Evolutionary conservation across 2,329 filamentous ascomycete genomes (phyloP), one percentile per base, ranked within the genome.

Genomic region (Rachicladosporium sp.): DNA sequence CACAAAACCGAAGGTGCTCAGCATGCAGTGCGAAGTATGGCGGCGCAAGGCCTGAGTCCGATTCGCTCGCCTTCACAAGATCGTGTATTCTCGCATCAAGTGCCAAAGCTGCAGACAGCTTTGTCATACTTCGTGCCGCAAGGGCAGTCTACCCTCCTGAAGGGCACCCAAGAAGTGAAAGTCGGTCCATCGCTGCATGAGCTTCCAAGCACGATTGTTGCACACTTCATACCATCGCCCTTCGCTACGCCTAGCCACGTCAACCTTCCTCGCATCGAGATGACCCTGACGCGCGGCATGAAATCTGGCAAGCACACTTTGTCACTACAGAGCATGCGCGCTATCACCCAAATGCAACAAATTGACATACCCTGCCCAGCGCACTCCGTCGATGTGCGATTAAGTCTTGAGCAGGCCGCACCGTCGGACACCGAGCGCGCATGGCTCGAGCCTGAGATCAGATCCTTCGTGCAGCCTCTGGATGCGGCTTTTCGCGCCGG

Each of bases 351-450:
- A 12, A 31, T 36, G 10, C 11, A 33, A 11, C 30, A 12, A 11
- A 10, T 41, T 8, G 35, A 40, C 15, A 29, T 52, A 8, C 39
- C 47, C 8, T 35, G 53, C 8, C 52, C 51, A 19, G 36, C 39
- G 8, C 32, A 48, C 6, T 30, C 47, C 6, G 41, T 44, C 8
- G 54, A 57, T 35, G n/a, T 56, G 10, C 31, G 35, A 2, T 51
- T 56, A 32, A 35, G 35, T 7, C 40, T 46, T n/a, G 21, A 40
- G 11, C 11, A 34, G 5, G 6, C 32, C 12, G n/a, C 52, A 21
- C 11, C 40, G 9, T 45, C 42, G 5, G 29, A 36, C 4, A 33
- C 33, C 3, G 11, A 38, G 4, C 15, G 35, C 9, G 42, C 44
- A 7, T 12, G 35, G 23, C 15, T 36, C 2, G 44, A 51, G 11